A percentile compares a stretch with the other conserved stretches of the same genome.
phyloP scores from a whole-genome alignment of 2,329 filamentous ascomycete species.

The Diaporthe batatas region DNA sequence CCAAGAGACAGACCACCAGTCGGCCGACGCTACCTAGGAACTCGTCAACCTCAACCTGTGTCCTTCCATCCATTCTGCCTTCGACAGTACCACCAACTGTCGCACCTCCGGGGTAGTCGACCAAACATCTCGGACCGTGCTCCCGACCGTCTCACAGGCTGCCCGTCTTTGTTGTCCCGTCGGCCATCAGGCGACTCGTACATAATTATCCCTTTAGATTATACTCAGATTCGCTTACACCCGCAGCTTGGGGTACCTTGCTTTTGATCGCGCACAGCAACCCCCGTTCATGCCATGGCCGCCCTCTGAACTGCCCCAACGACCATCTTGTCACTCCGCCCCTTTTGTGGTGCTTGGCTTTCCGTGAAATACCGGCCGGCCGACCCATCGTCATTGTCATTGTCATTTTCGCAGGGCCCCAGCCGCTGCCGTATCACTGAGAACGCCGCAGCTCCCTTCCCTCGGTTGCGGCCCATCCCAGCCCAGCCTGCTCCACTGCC shows the following conservation, averaged over 20 bases:
- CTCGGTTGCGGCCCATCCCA: slow-evolving; percentile 28
- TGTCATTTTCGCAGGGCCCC: slow-evolving; percentile 29
- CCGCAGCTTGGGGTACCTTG: slow-evolving; percentile 34
- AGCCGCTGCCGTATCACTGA: slow-evolving; percentile 25
- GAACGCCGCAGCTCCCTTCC: slow-evolving; percentile 16
- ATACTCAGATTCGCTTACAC: slow-evolving; percentile 33
- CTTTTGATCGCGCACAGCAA: slow-evolving; percentile 9
- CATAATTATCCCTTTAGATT: slow-evolving; percentile 35
- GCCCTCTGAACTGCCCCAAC: slow-evolving; percentile 36
- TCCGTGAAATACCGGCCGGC: slow-evolving; percentile 29
- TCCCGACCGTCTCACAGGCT: slow-evolving; percentile 12
- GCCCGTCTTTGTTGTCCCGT: slow-evolving; percentile 1
- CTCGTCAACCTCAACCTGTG: slow-evolving; percentile 12
- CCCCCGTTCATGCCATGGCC: slow-evolving; percentile 38
- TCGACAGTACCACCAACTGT: slow-evolving; percentile 20
- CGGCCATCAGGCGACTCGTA: slow-evolving; percentile 8
- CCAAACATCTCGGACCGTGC: slow-evolving; percentile 33
- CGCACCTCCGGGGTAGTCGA: slow-evolving; percentile 26
- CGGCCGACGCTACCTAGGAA: slow-evolving; percentile 16
- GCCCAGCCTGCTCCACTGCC: slow-evolving; percentile 33
- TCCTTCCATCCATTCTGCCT: neutral
- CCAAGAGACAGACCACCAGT: slow-evolving; percentile 1
- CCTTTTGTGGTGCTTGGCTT: slow-evolving; percentile 36
- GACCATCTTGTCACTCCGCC: slow-evolving; percentile 25
- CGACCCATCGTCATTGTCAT: slow-evolving; percentile 28